Base-by-base conservation (phyloP, 75 land plant species). In the Picea glauca region DNA sequence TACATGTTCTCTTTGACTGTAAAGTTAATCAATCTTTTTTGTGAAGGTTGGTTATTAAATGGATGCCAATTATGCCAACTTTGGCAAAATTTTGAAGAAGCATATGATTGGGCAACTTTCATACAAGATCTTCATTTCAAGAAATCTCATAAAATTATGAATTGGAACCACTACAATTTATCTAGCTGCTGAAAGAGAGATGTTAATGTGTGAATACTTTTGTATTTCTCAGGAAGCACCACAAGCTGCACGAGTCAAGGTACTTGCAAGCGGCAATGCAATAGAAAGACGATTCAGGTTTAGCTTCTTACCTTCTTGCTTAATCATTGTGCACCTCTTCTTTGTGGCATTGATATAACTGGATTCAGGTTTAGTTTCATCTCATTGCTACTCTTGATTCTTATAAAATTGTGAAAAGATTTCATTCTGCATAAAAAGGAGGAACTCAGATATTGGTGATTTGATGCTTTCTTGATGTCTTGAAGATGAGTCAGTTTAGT, bases 161-260 rank as follows among this genome's bases (percentile, higher is more conserved):
- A 40, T 40, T 8, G 9, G 13, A 13, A 70, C 50, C 9, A 68
- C 18, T 68, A 18, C 72, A 68, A 33, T 68, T 17, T 32, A 66
- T 66, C 43, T 8, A 38, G 43, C 12, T 70, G 50, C 35, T 2
- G 54, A 70, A 70, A 70, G 54, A 6, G 33, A 43, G 40, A 40
- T 14, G 17, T 66, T 35, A 33, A 43, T 70, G 12, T 9, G 23
- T 70, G 8, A 70, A n/a, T 50, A 1, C 40, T 32, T 40, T 8
- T 70, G 2, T 70, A 20, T 43, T 70, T 6, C 50, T 18, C 84
- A 96, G 98, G 94, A 89, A 80, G 86, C 98, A 76, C 98, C 98
- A 73, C 96, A 93, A 86, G 88, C 96, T 80, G 98, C 98, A 61
- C 83, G 98, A 33, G 98, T 96, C 70, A 96, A 96, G 82, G 98